Percentiles rank a stretch among this genome's conserved stretches.
phyloP scores from a whole-genome alignment of 2,329 filamentous ascomycete species.

The Ophiostoma perfectum region DNA sequence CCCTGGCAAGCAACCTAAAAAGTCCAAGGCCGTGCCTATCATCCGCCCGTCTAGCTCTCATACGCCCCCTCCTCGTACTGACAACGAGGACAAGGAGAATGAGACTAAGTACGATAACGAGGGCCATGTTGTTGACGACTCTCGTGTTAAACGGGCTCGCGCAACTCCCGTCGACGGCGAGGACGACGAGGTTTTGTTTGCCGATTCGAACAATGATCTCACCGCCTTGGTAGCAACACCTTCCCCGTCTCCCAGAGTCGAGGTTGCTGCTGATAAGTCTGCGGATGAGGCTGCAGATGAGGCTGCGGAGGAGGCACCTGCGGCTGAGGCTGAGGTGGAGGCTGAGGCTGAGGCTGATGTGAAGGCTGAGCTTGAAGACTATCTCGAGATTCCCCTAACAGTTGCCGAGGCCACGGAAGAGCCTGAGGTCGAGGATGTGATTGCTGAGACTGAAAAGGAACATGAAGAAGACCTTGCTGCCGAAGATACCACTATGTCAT shows the following conservation, averaged over 20 bases:
- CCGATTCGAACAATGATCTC: conserved; percentile 41
- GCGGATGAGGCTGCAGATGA: conserved; percentile 2
- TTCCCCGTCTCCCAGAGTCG: neutral
- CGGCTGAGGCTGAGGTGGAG: neutral
- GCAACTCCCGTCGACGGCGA: conserved; percentile 59
- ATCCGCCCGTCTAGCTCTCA: conserved; percentile 55
- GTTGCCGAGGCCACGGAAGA: neutral
- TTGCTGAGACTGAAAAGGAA: conserved; percentile 29
- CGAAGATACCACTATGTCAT: conserved; percentile 44
- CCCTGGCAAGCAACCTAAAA: conserved; percentile 60
- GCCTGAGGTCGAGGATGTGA: neutral
- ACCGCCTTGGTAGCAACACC: conserved; percentile 22
- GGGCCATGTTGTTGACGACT: conserved; percentile 59
- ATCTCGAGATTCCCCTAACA: neutral
- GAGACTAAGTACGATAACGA: conserved; percentile 48
- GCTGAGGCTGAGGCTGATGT: neutral
- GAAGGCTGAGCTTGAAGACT: neutral
- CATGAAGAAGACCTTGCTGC: conserved; percentile 41
- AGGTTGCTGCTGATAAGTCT: neutral
- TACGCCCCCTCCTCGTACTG: conserved; percentile 21
- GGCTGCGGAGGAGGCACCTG: neutral
- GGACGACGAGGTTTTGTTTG: conserved; percentile 71
- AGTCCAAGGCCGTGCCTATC: conserved; percentile 80
- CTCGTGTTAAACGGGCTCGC: conserved; percentile 71
- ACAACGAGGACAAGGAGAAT: conserved; percentile 27